A percentile compares a stretch with the other conserved stretches of the same genome.
Evolutionary conservation across 208 protist genomes (phyloP).

Genomic region (Acanthamoeba culbertsoni): DNA sequence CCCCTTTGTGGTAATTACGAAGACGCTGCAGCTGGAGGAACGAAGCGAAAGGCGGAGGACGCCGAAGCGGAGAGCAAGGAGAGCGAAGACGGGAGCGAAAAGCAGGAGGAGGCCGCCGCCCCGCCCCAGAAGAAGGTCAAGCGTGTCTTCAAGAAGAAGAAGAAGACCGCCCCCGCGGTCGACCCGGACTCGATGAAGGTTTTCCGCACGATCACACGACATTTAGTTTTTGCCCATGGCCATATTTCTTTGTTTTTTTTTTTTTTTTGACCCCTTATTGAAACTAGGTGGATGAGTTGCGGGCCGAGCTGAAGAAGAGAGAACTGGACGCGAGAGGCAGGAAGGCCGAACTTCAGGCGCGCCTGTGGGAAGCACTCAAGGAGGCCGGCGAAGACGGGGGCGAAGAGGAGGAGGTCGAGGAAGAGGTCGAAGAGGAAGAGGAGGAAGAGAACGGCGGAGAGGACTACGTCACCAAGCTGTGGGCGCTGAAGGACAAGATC

Average conservation of each 20-base stretch:
- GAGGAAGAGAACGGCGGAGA: not conserved
- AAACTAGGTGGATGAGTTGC: not conserved
- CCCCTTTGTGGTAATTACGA: not conserved
- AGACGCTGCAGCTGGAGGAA: not conserved
- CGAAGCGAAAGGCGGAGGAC: not conserved
- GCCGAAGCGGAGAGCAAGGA: not conserved
- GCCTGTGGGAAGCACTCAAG: not conserved
- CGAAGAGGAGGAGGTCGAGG: not conserved
- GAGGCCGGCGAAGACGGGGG: not conserved
- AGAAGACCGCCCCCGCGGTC: not conserved
- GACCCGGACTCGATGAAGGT: not conserved
- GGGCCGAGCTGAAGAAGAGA: not conserved
- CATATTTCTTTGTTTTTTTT: not conserved
- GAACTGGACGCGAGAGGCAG: not conserved
- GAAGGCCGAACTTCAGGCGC: not conserved
- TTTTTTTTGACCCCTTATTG: not conserved
- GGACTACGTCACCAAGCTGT: conserved; percentile 26
- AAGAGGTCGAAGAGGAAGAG: conserved; percentile 6
- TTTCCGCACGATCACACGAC: not conserved
- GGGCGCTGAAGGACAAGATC: conserved; percentile 34
- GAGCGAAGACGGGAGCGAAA: not conserved
- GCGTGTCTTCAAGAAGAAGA: not conserved
- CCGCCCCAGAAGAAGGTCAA: not conserved
- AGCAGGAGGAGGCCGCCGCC: not conserved
- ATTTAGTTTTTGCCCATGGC: too few species aligned